Conservation (phyloP, 306 rosid genomes). For the Alnus glutinosa region DNA sequence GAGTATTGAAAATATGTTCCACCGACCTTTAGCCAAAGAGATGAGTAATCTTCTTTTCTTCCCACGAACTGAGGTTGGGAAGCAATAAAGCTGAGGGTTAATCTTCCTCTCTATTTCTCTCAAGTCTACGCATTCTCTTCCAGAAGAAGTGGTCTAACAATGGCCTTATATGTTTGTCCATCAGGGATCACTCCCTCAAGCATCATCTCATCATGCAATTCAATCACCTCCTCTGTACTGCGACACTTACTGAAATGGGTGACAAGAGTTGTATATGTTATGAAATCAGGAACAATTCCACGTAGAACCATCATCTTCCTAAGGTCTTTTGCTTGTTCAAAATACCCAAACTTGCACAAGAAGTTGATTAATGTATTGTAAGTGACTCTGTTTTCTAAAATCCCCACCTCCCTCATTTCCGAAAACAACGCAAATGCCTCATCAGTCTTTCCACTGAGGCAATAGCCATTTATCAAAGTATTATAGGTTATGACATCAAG, state of each 20-base stretch:
- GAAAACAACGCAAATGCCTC: conserved; percentile 33
- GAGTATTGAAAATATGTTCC: too few relatives aligned
- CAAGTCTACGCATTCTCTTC: conserved; percentile 21
- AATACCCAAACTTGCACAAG: conserved; percentile 49
- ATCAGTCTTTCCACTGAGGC: conserved; percentile 37
- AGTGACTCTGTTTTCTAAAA: conserved; percentile 43
- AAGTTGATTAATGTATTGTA: conserved; percentile 53
- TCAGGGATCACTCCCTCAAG: conserved; percentile 54
- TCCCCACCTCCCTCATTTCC: conserved; percentile 44
- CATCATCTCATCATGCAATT: conserved; percentile 57
- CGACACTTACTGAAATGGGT: conserved; percentile 38
- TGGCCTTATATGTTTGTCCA: conserved; percentile 31
- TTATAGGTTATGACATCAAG: conserved; percentile 47
- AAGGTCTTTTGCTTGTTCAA: conserved; percentile 47
- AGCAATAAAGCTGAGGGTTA: too few relatives aligned
- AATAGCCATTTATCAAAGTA: conserved; percentile 50
- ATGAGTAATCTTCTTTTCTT: too few relatives aligned
- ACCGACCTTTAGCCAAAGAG: too few relatives aligned
- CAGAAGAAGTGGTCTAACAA: conserved; percentile 38
- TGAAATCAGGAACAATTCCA: conserved; percentile 49
- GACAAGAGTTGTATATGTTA: conserved; percentile 53
- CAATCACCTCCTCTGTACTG: conserved; percentile 44
- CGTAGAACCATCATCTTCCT: conserved; percentile 41
- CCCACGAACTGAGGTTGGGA: too few relatives aligned
- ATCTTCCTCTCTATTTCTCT: too few relatives aligned